phyloP scores from a whole-genome alignment of 2,329 filamentous ascomycete species.

The Fusarium armeniacum region DNA sequence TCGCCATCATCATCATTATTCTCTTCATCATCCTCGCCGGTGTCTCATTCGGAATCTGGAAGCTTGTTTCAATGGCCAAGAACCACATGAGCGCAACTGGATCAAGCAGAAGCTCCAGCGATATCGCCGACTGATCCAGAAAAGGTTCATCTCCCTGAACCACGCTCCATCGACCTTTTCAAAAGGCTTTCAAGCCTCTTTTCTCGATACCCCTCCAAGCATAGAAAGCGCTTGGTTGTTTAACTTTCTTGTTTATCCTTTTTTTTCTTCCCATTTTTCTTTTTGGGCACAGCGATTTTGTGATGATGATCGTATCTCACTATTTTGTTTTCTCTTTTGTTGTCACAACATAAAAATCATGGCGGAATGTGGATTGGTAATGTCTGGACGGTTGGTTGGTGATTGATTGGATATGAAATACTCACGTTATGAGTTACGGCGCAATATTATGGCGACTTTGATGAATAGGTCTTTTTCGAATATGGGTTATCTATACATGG shows the following conservation, averaged over 20 bases:
- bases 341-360: slow-evolving; percentile 29
- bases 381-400: slow-evolving; percentile 9
- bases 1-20: slow-evolving; percentile 77
- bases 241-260: slow-evolving; percentile 26
- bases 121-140: slow-evolving; percentile 36
- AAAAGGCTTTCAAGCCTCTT: slow-evolving; percentile 5
- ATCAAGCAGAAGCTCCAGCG: slow-evolving; percentile 41
- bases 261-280: background rate
- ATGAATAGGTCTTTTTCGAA: background rate
- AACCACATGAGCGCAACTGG: slow-evolving; percentile 57
- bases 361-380: slow-evolving; percentile 32
- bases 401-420: slow-evolving; percentile 31
- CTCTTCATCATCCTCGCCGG: slow-evolving; percentile 73
- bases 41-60: slow-evolving; percentile 75
- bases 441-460: slow-evolving; percentile 32
- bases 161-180: background rate
- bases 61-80: slow-evolving; percentile 68
- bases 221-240: slow-evolving; percentile 8
- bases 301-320: slow-evolving; percentile 12
- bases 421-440: slow-evolving; percentile 31
- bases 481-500: slow-evolving; percentile 9
- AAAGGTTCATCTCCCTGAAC: background rate
- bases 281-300: slow-evolving; percentile 27
- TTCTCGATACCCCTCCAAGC: slow-evolving; percentile 18
- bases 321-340: background rate